These are phyloP conservation scores for Bonia amplexicaulis DNA, from an alignment of 176 grass and related monocot species.

Conservation along the genomic window DNA sequence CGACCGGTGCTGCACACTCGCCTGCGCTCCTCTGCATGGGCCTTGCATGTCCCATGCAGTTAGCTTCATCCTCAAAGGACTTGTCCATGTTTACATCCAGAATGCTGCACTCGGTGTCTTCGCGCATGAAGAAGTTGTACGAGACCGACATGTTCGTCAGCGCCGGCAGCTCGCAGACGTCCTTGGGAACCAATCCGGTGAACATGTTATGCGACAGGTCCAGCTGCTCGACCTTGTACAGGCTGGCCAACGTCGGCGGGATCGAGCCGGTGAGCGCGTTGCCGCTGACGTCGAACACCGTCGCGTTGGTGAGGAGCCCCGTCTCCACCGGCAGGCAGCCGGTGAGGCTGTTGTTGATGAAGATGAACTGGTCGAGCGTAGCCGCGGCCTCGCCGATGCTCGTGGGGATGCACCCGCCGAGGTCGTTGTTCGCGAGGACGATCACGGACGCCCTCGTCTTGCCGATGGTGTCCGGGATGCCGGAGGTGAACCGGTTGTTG, in stretches of 20 bases:
- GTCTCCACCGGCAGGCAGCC: slow-evolving; percentile 32
- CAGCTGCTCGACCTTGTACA: slow-evolving; percentile 28
- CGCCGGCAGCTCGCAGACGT: background rate
- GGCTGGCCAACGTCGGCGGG: slow-evolving; percentile 3
- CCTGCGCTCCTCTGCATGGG: background rate
- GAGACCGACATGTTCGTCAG: slow-evolving; percentile 20
- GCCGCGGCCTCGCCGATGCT: slow-evolving; percentile 27
- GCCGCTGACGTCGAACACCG: slow-evolving; percentile 36
- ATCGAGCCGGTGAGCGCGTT: slow-evolving; percentile 16
- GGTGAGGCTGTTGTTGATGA: slow-evolving; percentile 41
- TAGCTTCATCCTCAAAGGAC: background rate
- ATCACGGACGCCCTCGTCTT: slow-evolving; percentile 27
- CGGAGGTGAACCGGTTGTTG: slow-evolving; percentile 27
- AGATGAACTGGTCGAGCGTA: slow-evolving; percentile 36
- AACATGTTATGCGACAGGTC: slow-evolving; percentile 26
- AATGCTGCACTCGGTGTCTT: background rate
- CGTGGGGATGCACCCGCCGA: slow-evolving; percentile 24
- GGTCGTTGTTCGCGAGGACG: slow-evolving; percentile 42
- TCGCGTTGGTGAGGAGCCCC: background rate
- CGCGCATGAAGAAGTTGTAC: slow-evolving; percentile 1
- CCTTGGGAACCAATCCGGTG: background rate
- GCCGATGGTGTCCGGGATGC: slow-evolving; percentile 40
- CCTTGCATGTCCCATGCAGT: slow-evolving; percentile 22
- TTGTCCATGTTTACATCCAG: background rate
- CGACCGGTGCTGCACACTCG: background rate